Conservation (phyloP, 257 asterid species). For the Pogostemon cablin region DNA sequence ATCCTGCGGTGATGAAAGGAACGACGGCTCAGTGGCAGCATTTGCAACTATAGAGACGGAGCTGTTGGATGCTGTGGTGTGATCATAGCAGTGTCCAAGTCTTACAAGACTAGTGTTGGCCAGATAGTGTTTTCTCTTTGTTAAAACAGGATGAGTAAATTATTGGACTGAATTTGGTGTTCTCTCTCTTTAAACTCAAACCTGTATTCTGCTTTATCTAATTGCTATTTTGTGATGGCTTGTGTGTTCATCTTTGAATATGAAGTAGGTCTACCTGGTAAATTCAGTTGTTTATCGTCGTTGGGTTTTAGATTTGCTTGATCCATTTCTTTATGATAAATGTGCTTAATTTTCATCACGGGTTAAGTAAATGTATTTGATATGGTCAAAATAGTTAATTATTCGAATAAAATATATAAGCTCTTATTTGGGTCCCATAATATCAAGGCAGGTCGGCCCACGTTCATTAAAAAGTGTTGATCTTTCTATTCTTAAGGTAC, state of each 20-base stretch:
- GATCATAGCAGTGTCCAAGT: not conserved
- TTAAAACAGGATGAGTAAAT: constrained; percentile 9
- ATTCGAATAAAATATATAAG: too few species aligned
- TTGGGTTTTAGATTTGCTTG: too few species aligned
- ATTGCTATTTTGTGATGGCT: not conserved
- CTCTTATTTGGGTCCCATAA: too few species aligned
- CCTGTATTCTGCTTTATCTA: not conserved
- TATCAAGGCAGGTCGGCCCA: too few species aligned
- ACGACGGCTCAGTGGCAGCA: constrained; percentile 26
- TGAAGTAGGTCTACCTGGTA: not conserved
- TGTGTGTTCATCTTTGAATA: not conserved
- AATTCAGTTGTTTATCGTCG: too few species aligned
- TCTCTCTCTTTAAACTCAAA: not conserved
- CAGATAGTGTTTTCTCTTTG: constrained; percentile 22
- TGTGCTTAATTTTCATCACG: too few species aligned
- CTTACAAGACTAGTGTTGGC: constrained; percentile 5
- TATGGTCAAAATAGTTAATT: too few species aligned
- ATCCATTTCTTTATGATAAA: too few species aligned
- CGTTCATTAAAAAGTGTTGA: too few species aligned
- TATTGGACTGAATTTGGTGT: constrained; percentile 29
- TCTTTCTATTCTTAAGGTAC: too few species aligned
- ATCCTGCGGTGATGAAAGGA: constrained; percentile 17
- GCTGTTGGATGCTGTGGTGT: constrained; percentile 27
- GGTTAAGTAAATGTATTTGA: too few species aligned
- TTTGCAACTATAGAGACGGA: constrained; percentile 16